Percentiles rank a stretch among this genome's conserved stretches.
These are phyloP conservation scores for Hymenoscyphus infarciens DNA, from an alignment of 2,329 filamentous ascomycete species.

Conservation along the genomic window DNA sequence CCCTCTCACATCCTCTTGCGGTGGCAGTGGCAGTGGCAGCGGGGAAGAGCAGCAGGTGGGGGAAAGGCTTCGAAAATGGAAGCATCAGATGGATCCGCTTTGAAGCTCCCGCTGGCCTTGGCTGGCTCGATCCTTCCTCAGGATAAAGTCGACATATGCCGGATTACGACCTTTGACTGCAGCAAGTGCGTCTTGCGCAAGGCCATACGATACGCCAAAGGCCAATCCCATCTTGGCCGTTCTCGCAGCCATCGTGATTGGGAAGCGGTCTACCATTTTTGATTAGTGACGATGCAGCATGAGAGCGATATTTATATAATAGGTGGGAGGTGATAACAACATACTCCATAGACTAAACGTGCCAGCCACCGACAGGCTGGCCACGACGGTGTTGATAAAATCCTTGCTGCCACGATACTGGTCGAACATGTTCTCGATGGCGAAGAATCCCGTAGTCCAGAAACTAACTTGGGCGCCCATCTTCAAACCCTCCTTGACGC, in stretches of 20 bases:
- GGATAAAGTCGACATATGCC: constrained; percentile 68
- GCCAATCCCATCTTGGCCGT: constrained; percentile 78
- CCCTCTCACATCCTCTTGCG: too few species aligned
- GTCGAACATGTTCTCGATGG: constrained; percentile 83
- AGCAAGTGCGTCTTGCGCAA: constrained; percentile 72
- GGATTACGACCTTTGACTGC: constrained; percentile 67
- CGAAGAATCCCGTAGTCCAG: constrained; percentile 74
- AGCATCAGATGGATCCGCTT: constrained; percentile 5
- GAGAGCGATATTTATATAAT: neutral
- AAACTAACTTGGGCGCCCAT: constrained; percentile 68
- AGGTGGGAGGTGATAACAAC: constrained; percentile 32
- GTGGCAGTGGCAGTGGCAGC: too few species aligned
- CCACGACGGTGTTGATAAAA: constrained; percentile 74
- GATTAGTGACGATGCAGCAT: constrained; percentile 10
- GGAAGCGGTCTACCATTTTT: constrained; percentile 64
- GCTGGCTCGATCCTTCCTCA: constrained; percentile 41
- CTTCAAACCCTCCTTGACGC: constrained; percentile 71
- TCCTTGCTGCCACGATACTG: constrained; percentile 66
- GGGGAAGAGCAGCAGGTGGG: too few species aligned
- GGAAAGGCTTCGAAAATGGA: too few species aligned
- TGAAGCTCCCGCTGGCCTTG: neutral
- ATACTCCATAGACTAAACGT: constrained; percentile 82
- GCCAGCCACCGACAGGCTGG: constrained; percentile 80
- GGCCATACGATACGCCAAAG: constrained; percentile 75
- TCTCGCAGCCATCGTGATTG: constrained; percentile 69